Conservation (phyloP, 495 filamentous ascomycete species). For the Hypoxylon trugodes region DNA sequence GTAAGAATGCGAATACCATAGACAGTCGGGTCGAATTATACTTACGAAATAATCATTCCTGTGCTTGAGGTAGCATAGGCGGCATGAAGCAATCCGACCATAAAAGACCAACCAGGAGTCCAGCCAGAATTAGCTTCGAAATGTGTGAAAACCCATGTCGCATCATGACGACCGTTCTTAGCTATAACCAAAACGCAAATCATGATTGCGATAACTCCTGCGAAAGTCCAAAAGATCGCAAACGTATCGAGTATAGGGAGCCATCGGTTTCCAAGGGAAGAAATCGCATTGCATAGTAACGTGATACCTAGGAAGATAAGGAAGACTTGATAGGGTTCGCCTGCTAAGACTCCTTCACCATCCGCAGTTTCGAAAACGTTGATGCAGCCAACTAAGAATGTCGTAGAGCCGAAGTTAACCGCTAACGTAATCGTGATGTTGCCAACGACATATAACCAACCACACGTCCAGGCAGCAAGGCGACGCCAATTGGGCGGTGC, state of each 20-base stretch:
- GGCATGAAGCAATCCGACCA: slow-evolving; percentile 58
- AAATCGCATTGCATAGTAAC: slow-evolving; percentile 62
- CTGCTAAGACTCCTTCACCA: slow-evolving; percentile 50
- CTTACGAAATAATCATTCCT: slow-evolving; percentile 60
- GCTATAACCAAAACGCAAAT: slow-evolving; percentile 55
- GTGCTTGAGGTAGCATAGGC: slow-evolving; percentile 62
- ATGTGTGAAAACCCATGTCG: slow-evolving; percentile 52
- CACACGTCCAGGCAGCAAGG: slow-evolving; percentile 69
- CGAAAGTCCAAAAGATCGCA: slow-evolving; percentile 61
- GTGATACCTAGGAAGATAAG: slow-evolving; percentile 67
- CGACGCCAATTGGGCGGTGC: slow-evolving; percentile 51
- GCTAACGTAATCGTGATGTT: slow-evolving; percentile 76
- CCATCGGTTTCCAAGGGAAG: slow-evolving; percentile 63
- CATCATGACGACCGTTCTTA: slow-evolving; percentile 53
- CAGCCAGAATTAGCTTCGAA: slow-evolving; percentile 59
- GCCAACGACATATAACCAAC: slow-evolving; percentile 72
- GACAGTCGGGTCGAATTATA: background rate
- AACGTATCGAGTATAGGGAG: slow-evolving; percentile 66
- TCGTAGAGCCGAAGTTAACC: slow-evolving; percentile 71
- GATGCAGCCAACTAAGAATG: slow-evolving; percentile 62
- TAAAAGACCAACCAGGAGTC: slow-evolving; percentile 59
- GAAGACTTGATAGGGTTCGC: slow-evolving; percentile 65
- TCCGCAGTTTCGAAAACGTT: slow-evolving; percentile 59
- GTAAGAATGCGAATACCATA: slow-evolving; percentile 14
- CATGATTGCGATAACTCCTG: slow-evolving; percentile 55